Percentiles rank a stretch among this genome's conserved stretches.
phyloP scores from a whole-genome alignment of 2,329 filamentous ascomycete genomes.

The Byssothecium circinans region DNA sequence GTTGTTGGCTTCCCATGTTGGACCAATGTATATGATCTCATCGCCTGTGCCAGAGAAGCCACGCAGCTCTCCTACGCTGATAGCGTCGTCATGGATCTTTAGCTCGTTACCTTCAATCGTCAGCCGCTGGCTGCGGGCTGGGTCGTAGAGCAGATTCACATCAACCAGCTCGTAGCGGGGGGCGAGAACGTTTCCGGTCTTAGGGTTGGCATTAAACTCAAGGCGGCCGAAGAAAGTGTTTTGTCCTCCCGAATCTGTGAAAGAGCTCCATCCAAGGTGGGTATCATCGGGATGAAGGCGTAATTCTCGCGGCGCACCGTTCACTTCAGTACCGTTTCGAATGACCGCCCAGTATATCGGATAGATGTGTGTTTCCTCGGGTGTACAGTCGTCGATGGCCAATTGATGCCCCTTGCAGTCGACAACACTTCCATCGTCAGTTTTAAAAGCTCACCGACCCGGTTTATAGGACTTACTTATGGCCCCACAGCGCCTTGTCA shows the following conservation, averaged over 20 bases:
- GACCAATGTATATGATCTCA: constrained; percentile 49
- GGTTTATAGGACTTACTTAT: no score
- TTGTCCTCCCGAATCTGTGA: constrained; percentile 39
- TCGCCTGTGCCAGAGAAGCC: constrained; percentile 49
- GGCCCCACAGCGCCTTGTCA: no score
- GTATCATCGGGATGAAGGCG: constrained; percentile 51
- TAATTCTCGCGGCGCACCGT: constrained; percentile 46
- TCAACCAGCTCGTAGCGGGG: constrained; percentile 47
- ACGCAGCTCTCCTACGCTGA: constrained; percentile 49
- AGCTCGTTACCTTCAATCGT: constrained; percentile 29
- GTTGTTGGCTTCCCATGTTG: constrained; percentile 47
- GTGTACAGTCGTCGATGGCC: no score
- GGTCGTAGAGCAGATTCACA: constrained; percentile 42
- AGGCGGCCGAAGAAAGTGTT: constrained; percentile 44
- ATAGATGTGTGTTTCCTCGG: constrained; percentile 44
- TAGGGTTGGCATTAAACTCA: constrained; percentile 45
- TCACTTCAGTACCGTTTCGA: constrained; percentile 34
- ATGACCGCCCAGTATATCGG: constrained; percentile 45
- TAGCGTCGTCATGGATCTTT: constrained; percentile 31
- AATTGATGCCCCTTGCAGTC: no score
- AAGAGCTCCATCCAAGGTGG: constrained; percentile 50
- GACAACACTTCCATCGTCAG: no score
- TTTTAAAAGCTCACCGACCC: no score
- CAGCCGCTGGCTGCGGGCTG: constrained; percentile 15
- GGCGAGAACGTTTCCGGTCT: constrained; percentile 3